These are phyloP conservation scores for Auricularia auricula-judae DNA, from an alignment of 768 basidiomycete genomes.

Conservation along the genomic window DNA sequence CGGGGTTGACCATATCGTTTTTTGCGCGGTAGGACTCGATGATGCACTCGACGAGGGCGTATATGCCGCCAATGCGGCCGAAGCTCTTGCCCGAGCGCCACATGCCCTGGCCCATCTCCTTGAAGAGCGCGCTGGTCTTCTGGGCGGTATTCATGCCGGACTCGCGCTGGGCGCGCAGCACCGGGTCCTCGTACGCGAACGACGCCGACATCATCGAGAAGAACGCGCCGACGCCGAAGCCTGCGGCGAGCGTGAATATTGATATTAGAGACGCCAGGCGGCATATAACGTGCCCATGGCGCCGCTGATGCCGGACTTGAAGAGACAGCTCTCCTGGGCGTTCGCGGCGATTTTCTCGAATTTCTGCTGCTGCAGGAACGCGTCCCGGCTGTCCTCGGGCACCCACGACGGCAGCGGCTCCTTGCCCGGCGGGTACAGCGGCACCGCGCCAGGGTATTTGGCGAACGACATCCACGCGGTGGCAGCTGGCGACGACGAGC, in stretches of 20 bases:
- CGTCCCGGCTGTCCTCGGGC: constrained; percentile 66
- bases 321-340: constrained; percentile 75
- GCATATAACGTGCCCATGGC: constrained; percentile 53
- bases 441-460: constrained; percentile 16
- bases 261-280: not conserved
- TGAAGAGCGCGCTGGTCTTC: constrained; percentile 77
- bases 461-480: not conserved
- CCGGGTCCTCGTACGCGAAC: constrained; percentile 90
- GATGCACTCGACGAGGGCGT: constrained; percentile 91
- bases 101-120: constrained; percentile 92
- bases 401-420: constrained; percentile 81
- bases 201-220: constrained; percentile 94
- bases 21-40: constrained; percentile 94
- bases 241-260: constrained; percentile 27
- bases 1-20: constrained; percentile 89
- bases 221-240: constrained; percentile 87
- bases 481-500: not conserved
- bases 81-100: constrained; percentile 84
- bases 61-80: constrained; percentile 87
- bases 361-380: constrained; percentile 58
- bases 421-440: constrained; percentile 74
- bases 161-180: constrained; percentile 46
- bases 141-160: constrained; percentile 40
- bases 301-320: constrained; percentile 73
- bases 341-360: constrained; percentile 57